phyloP scores from a whole-genome alignment of 305 asterid genomes.

The Fraxinus platypoda region DNA sequence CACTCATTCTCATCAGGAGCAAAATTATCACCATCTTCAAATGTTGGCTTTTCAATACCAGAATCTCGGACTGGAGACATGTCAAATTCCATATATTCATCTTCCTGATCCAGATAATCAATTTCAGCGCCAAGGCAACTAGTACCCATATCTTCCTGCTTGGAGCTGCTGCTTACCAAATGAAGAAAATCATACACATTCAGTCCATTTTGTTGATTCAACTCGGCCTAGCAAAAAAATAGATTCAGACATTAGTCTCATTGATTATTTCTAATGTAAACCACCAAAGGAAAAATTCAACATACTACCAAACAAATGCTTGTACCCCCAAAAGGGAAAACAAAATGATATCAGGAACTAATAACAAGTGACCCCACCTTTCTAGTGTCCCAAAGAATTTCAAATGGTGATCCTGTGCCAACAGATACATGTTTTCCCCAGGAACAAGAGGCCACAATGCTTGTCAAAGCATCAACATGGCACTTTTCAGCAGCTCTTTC shows the following conservation, averaged over 20 bases:
- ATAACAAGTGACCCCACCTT: constrained; percentile 46
- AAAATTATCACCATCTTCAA: constrained; percentile 64
- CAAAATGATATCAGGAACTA: background rate
- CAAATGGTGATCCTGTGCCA: constrained; percentile 95
- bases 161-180: constrained; percentile 61
- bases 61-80: constrained; percentile 74
- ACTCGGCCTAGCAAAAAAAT: constrained; percentile 54
- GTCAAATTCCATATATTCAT: constrained; percentile 50
- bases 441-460: constrained; percentile 93
- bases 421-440: constrained; percentile 97
- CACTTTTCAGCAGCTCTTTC: constrained; percentile 98
- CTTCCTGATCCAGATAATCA: constrained; percentile 61
- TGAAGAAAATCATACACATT: constrained; percentile 87
- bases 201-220: constrained; percentile 54
- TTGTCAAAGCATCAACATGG: constrained; percentile 74
- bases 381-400: constrained; percentile 84
- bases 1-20: constrained; percentile 37
- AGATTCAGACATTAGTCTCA: constrained; percentile 23
- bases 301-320: background rate
- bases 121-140: constrained; percentile 80
- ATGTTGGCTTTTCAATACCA: constrained; percentile 61
- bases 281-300: constrained; percentile 16
- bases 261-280: constrained; percentile 3
- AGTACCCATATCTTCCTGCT: constrained; percentile 50
- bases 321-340: background rate